Conservation (phyloP, 192 early-diverging fungal genomes). For the Umbelopsis vinacea region DNA sequence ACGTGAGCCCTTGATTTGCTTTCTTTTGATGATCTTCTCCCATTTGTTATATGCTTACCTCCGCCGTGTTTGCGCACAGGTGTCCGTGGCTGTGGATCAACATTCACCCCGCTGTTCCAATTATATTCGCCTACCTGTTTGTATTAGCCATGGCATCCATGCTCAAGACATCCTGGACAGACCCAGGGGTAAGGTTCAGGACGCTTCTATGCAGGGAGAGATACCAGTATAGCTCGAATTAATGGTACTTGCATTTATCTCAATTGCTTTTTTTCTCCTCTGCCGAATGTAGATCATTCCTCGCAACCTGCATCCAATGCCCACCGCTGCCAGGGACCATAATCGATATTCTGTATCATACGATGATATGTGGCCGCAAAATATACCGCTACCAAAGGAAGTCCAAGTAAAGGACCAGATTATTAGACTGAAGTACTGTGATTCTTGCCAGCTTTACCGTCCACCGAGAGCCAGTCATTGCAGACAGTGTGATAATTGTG, state of each 20-base stretch:
- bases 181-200: slow-evolving; percentile 60
- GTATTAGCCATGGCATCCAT: slow-evolving; percentile 66
- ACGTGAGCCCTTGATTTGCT: slow-evolving; percentile 39
- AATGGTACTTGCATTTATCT: neutral
- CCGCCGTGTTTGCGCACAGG: slow-evolving; percentile 37
- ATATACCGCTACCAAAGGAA: slow-evolving; percentile 50
- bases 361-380: slow-evolving; percentile 45
- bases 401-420: slow-evolving; percentile 64
- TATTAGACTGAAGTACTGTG: slow-evolving; percentile 86
- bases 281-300: slow-evolving; percentile 59
- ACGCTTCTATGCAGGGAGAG: neutral
- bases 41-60: neutral
- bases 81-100: slow-evolving; percentile 69
- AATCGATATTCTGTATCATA: neutral
- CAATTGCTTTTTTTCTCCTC: slow-evolving; percentile 4
- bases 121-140: slow-evolving; percentile 71
- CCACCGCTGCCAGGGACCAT: neutral
- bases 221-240: no score
- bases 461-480: slow-evolving; percentile 91
- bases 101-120: slow-evolving; percentile 61
- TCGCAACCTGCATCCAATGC: slow-evolving; percentile 64
- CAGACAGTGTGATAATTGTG: slow-evolving; percentile 87
- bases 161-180: slow-evolving; percentile 77
- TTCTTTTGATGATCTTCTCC: neutral
- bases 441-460: slow-evolving; percentile 86